Conservation (phyloP, 495 filamentous ascomycete species). For the Tuber borchii region DNA sequence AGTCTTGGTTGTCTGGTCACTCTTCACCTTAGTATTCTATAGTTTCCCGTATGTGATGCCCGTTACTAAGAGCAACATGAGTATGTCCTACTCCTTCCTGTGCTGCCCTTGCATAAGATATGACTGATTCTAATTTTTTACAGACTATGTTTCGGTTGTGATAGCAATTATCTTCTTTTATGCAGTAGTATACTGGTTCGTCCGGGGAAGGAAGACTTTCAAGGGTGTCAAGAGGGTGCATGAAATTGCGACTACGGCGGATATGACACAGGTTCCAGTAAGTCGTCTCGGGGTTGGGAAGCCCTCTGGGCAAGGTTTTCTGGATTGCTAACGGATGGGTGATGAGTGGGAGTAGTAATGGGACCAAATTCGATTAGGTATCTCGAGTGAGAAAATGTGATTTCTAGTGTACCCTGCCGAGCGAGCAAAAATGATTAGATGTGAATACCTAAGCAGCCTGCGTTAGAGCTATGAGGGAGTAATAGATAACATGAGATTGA, state of each 20-base stretch:
- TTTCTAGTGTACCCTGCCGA: not conserved
- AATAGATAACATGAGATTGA: not conserved
- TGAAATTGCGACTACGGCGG: not conserved
- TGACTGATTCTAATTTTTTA: not conserved
- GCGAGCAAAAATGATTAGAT: not conserved
- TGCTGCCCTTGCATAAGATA: not conserved
- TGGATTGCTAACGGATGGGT: not conserved
- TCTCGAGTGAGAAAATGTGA: not conserved
- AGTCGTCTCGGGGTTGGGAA: not conserved
- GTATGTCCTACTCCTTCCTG: constrained; percentile 14
- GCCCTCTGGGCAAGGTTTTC: not conserved
- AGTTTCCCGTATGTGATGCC: constrained; percentile 37
- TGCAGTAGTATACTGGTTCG: constrained; percentile 26
- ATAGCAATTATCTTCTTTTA: constrained; percentile 33
- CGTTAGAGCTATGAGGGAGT: not conserved
- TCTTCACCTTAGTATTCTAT: constrained; percentile 34
- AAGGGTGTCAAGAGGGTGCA: constrained; percentile 14
- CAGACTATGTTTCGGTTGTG: constrained; percentile 35
- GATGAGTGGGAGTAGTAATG: not conserved
- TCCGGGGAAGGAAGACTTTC: constrained; percentile 18
- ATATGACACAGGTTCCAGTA: not conserved
- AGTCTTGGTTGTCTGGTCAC: constrained; percentile 25
- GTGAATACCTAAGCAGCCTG: not conserved
- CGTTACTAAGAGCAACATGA: constrained; percentile 31
- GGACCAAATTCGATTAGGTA: not conserved